These are phyloP conservation scores for Alternaria solani DNA, from an alignment of 2,329 filamentous ascomycete genomes.

Conservation along the genomic window DNA sequence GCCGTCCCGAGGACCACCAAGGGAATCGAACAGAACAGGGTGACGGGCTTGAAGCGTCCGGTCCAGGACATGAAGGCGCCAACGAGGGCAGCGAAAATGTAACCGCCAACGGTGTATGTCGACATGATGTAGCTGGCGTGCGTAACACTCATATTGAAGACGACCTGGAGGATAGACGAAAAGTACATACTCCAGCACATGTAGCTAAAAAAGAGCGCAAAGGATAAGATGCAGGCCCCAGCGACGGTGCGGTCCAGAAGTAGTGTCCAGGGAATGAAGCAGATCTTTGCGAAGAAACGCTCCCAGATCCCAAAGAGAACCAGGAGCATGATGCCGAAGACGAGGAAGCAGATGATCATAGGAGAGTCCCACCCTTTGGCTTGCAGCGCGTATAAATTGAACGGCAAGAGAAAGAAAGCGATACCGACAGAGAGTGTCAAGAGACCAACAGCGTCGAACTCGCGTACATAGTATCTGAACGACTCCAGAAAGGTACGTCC, in stretches of 20 bases:
- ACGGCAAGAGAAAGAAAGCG: slow-evolving; percentile 72
- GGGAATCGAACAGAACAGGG: slow-evolving; percentile 37
- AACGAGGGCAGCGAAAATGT: slow-evolving; percentile 22
- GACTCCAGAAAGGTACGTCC: slow-evolving; percentile 48
- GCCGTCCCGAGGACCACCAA: slow-evolving; percentile 38
- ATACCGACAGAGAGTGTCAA: slow-evolving; percentile 67
- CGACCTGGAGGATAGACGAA: slow-evolving; percentile 52
- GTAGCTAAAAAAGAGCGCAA: slow-evolving; percentile 39
- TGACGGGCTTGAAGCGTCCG: slow-evolving; percentile 34
- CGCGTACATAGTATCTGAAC: slow-evolving; percentile 62
- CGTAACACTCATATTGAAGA: slow-evolving; percentile 40
- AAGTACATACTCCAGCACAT: slow-evolving; percentile 52
- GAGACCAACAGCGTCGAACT: slow-evolving; percentile 70
- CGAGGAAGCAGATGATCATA: slow-evolving; percentile 51
- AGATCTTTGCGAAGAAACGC: slow-evolving; percentile 48
- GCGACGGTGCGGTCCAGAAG: slow-evolving; percentile 60
- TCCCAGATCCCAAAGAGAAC: slow-evolving; percentile 52
- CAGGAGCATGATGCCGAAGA: slow-evolving; percentile 47
- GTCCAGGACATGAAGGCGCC: slow-evolving; percentile 33
- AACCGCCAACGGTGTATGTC: slow-evolving; percentile 45
- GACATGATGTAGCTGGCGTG: slow-evolving; percentile 45
- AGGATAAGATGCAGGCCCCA: slow-evolving; percentile 61
- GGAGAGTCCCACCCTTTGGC: slow-evolving; percentile 43
- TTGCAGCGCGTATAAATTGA: slow-evolving; percentile 60
- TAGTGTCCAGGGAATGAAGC: slow-evolving; percentile 56